Base-by-base conservation (phyloP, 495 filamentous ascomycete genomes). In the Mytilinidion resinicola region DNA sequence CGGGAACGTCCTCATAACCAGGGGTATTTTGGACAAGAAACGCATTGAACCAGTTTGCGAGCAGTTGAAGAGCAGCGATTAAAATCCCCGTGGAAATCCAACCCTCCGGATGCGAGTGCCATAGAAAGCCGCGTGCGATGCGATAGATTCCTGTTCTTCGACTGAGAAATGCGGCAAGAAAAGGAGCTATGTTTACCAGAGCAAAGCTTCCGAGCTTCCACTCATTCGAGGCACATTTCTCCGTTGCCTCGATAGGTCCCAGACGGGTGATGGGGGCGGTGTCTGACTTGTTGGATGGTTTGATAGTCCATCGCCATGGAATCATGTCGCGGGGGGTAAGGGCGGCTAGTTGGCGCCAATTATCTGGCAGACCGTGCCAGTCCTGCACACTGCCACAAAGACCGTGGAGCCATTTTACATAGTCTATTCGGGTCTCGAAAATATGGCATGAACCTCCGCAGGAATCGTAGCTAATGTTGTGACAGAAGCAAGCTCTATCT, bases 401-500 rank as follows among this genome's bases (percentile, higher is more conserved):
- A 37, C 53, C 48, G 38, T 53, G 56, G 25, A 59, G 56, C 56
- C 56, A 59, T 11, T 43, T 35, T 19, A 53, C 50, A 38, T 53
- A 59, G 21, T 53, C 56, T 7, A 53, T 52, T 19, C 56, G 48
- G 20, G 56, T 53, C 39, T 59, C 56, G 36, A 59, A 53, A 47
- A 36, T 37, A 3, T 59, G 56, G 39, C 56, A 59, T 35, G 50
- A 43, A 35, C 56, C 56, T 20, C 39, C 39, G 37, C 56, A 52
- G 25, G 56, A 34, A 0, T 46, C n/a, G 56, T 53, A 59, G 56
- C 21, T 59, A 17, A 59, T 52, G 48, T 59, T 59, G 9, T 34
- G 48, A 37, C 56, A 59, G 49, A 59, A 53, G 56, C 56, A 59
- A 38, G 48, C 36, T 14, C 56, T 43, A 21, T 59, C 50, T n/a